Evolutionary conservation across 345 rosid genomes (phyloP), one percentile per base, ranked within the genome.

Genomic region (Cochlearia excelsa): DNA sequence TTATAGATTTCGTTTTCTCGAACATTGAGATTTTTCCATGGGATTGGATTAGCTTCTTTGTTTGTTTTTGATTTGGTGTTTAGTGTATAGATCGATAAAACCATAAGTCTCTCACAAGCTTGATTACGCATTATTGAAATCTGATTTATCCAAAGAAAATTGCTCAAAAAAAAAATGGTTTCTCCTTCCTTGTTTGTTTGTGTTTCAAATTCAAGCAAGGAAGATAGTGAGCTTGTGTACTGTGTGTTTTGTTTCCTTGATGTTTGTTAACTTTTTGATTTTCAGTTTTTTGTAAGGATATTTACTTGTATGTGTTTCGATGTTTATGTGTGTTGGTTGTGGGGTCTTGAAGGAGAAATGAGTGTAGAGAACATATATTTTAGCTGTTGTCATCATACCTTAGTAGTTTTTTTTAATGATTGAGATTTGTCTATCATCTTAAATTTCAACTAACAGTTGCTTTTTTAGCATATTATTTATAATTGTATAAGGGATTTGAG

Each of bases 311-410:
- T 16, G 23, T 16, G 23, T 16, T 16, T 16, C 23, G 23, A 16
- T 55, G 74, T 27, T 55, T 48, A 48, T 43, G 57, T 16, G 9
- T 48, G 5, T 35, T 69, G 64, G 63, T 62, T 46, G 68, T 62
- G 73, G 73, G 73, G 62, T 64, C 35, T 62, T 63, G 47, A 16
- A 70, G 7, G 30, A 56, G 7, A 26, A 61, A 47, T 33, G 54
- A 48, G 45, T 46, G 26, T 30, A 42, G 53, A 51, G 28, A 4
- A 59, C 47, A 16, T 30, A 7, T 43, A 50, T 27, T 51, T 23
- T 60, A 16, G 23, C 23, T 16, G 5, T 35, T 30, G 29, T 40
- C 61, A n/a, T 34, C 37, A 6, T 34, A 38, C 2, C 41, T 38
- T 3, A 2, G 0, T 4, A 4, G 41, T 2, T 4, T 35, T 45